Conservation (phyloP, 139 green algal species). For the Pleodorina starrii region DNA sequence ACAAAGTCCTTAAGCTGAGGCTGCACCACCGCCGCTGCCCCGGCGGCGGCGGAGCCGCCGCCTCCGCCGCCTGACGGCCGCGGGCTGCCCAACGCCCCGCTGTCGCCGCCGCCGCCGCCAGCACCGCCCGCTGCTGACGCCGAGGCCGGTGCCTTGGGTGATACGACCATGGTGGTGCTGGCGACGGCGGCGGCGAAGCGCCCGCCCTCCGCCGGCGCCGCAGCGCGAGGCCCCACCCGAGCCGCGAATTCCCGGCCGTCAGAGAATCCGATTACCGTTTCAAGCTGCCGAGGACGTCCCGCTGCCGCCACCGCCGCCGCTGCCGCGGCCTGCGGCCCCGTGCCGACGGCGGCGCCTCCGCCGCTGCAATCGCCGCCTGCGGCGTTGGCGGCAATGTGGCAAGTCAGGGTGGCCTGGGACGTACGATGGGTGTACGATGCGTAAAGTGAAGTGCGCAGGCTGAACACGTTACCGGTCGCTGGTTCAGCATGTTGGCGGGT, state of each 20-base stretch:
- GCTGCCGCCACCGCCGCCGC: not conserved
- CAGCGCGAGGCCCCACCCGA: constrained; percentile 2
- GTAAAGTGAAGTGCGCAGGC: too few relatives aligned
- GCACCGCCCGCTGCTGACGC: not conserved
- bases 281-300: not conserved
- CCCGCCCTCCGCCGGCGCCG: not conserved
- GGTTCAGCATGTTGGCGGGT: too few relatives aligned
- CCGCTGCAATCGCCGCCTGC: not conserved
- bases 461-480: too few relatives aligned
- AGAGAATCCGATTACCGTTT: constrained; percentile 41
- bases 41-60: not conserved
- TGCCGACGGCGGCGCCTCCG: not conserved
- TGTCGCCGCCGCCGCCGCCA: not conserved
- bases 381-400: too few relatives aligned
- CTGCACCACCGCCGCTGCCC: not conserved
- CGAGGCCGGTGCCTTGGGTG: not conserved
- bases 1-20: constrained; percentile 11
- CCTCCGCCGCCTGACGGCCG: not conserved
- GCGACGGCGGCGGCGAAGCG: not conserved
- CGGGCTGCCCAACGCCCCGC: not conserved
- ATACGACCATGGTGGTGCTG: constrained; percentile 6
- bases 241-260: constrained; percentile 34
- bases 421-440: too few relatives aligned
- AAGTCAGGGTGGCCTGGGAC: too few relatives aligned
- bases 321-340: not conserved